Conservation (phyloP, 1,139 yeast species). For the Debaryomycetaceae sp. region DNA sequence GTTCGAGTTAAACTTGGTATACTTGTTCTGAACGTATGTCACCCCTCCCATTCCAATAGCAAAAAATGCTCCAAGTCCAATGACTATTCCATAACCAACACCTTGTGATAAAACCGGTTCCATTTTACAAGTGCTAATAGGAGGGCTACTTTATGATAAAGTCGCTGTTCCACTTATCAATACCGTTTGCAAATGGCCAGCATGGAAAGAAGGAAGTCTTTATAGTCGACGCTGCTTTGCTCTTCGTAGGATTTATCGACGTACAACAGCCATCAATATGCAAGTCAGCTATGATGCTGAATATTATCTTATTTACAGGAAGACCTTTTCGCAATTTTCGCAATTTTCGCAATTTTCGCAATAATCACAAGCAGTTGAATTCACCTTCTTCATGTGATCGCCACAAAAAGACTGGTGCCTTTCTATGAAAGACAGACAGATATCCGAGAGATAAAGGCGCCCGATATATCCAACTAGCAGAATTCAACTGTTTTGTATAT, state of each 20-base stretch:
- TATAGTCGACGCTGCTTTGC: too few species aligned
- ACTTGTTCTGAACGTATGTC: slow-evolving; percentile 20
- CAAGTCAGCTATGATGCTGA: too few species aligned
- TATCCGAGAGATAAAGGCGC: background rate
- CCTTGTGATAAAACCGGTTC: background rate
- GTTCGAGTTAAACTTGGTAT: slow-evolving; percentile 24
- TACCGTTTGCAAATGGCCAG: background rate
- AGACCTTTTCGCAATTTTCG: background rate
- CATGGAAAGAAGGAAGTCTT: background rate
- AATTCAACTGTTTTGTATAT: background rate
- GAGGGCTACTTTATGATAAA: background rate
- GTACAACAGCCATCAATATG: too few species aligned
- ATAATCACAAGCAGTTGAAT: background rate
- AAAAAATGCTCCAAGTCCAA: slow-evolving; percentile 28
- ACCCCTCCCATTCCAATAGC: slow-evolving; percentile 27
- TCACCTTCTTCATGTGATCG: background rate
- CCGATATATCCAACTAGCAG: background rate
- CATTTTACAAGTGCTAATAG: background rate
- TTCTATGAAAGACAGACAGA: background rate
- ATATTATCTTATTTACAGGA: background rate
- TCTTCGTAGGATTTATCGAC: too few species aligned
- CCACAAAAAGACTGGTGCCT: too few species aligned
- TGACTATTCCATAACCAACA: slow-evolving; percentile 25
- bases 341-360: background rate
- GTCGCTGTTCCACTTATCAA: background rate